Percentiles rank a stretch among this genome's conserved stretches.
phyloP scores from a whole-genome alignment of 768 basidiomycete genomes.

The Russula lepida region DNA sequence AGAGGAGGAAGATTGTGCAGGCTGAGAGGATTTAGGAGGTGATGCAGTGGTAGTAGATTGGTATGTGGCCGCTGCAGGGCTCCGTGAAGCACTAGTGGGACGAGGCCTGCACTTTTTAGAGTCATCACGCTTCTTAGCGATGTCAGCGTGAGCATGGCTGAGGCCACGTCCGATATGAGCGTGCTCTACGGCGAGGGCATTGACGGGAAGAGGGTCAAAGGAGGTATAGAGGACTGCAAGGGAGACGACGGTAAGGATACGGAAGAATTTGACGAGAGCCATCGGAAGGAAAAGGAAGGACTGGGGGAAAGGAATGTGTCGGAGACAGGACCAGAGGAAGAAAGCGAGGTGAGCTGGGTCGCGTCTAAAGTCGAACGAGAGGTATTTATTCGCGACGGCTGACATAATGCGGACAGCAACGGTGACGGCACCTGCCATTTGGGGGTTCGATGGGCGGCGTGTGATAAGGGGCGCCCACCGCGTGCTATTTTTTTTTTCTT shows the following conservation, averaged over 20 bases:
- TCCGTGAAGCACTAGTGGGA: constrained; percentile 9
- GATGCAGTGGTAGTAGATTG: neutral
- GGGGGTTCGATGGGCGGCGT: neutral
- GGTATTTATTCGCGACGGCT: neutral
- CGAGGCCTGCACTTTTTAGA: constrained; percentile 52
- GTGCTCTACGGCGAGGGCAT: constrained; percentile 42
- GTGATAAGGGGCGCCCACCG: neutral
- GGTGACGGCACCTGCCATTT: constrained; percentile 1
- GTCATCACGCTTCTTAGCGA: constrained; percentile 39
- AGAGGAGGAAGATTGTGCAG: constrained; percentile 17
- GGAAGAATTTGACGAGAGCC: constrained; percentile 45
- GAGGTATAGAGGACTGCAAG: constrained; percentile 49
- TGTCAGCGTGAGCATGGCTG: constrained; percentile 35
- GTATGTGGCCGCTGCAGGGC: neutral
- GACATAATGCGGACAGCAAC: constrained; percentile 6
- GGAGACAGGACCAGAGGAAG: neutral
- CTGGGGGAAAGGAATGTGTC: neutral
- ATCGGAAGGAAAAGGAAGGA: constrained; percentile 26
- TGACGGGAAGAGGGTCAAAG: constrained; percentile 37
- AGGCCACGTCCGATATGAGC: constrained; percentile 38
- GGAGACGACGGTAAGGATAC: constrained; percentile 49
- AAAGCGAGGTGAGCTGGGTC: too few species aligned
- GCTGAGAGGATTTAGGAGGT: neutral
- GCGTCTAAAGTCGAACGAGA: neutral
- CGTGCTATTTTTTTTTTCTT: constrained; percentile 38